These are phyloP conservation scores for Beauveria caledonica DNA, from an alignment of 2,329 filamentous ascomycete species.

Conservation along the genomic window DNA sequence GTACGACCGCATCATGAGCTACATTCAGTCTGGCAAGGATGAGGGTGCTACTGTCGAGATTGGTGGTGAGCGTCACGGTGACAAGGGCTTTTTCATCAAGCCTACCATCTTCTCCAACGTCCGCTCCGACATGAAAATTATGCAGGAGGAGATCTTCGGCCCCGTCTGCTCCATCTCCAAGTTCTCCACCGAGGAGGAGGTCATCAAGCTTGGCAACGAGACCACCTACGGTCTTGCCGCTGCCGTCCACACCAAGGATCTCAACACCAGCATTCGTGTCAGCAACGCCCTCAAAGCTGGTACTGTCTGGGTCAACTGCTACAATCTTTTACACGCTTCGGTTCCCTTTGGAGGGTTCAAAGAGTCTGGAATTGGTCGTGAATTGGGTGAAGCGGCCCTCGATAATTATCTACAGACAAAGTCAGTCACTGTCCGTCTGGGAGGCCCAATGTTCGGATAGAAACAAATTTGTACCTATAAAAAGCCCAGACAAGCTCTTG, in stretches of 20 bases:
- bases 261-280: constrained; percentile 71
- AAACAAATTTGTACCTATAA: too few relatives aligned
- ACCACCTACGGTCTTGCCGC: constrained; percentile 71
- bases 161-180: constrained; percentile 74
- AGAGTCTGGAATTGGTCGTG: constrained; percentile 68
- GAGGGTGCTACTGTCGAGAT: constrained; percentile 51
- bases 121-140: constrained; percentile 72
- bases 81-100: constrained; percentile 77
- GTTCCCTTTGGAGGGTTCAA: constrained; percentile 69
- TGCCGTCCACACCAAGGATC: constrained; percentile 68
- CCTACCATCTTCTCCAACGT: constrained; percentile 80
- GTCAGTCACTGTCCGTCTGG: constrained; percentile 51
- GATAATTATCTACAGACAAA: constrained; percentile 63
- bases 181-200: constrained; percentile 72
- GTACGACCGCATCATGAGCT: constrained; percentile 75
- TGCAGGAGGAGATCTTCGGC: constrained; percentile 82
- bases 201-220: constrained; percentile 62
- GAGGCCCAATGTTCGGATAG: constrained; percentile 30
- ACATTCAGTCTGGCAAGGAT: constrained; percentile 55
- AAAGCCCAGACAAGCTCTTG: too few relatives aligned
- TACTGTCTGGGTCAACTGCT: constrained; percentile 42
- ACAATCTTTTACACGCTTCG: constrained; percentile 16
- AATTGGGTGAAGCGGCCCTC: constrained; percentile 61
- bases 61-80: constrained; percentile 42
- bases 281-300: constrained; percentile 65